Evolutionary conservation across 768 basidiomycete species (phyloP).

Genomic region (Termitomyces sp.): DNA sequence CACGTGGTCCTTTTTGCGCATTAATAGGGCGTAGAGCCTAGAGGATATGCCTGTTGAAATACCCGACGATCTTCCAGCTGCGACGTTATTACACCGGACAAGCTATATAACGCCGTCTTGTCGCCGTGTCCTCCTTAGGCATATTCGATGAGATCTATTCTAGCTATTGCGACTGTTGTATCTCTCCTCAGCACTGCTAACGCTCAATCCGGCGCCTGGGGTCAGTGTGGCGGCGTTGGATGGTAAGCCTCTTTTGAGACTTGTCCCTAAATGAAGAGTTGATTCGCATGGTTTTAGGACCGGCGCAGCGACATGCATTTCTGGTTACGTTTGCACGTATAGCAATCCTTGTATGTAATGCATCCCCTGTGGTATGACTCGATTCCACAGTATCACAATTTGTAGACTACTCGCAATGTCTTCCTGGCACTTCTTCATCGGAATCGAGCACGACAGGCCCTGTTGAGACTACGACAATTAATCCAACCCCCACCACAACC

Average conservation of each 20-base stretch:
- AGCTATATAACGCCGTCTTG: constrained; percentile 5
- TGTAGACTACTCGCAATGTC: constrained; percentile 52
- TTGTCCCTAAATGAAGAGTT: neutral
- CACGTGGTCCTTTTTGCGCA: constrained; percentile 3
- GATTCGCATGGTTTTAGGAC: constrained; percentile 23
- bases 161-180: constrained; percentile 9
- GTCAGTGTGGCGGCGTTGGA: constrained; percentile 40
- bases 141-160: constrained; percentile 12
- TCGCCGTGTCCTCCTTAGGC: neutral
- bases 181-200: constrained; percentile 15
- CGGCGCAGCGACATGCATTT: constrained; percentile 39
- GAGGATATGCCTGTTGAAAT: constrained; percentile 1
- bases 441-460: constrained; percentile 26
- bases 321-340: constrained; percentile 39
- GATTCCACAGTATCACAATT: neutral
- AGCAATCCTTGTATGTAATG: constrained; percentile 35
- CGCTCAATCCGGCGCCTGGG: constrained; percentile 38
- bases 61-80: constrained; percentile 10
- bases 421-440: constrained; percentile 32
- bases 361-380: neutral
- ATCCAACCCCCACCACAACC: constrained; percentile 21
- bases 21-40: neutral
- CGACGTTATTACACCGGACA: constrained; percentile 5
- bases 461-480: constrained; percentile 21
- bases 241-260: constrained; percentile 18